Base-by-base conservation (phyloP, 169 alveolate genomes). In the Plasmodium falciparum region DNA sequence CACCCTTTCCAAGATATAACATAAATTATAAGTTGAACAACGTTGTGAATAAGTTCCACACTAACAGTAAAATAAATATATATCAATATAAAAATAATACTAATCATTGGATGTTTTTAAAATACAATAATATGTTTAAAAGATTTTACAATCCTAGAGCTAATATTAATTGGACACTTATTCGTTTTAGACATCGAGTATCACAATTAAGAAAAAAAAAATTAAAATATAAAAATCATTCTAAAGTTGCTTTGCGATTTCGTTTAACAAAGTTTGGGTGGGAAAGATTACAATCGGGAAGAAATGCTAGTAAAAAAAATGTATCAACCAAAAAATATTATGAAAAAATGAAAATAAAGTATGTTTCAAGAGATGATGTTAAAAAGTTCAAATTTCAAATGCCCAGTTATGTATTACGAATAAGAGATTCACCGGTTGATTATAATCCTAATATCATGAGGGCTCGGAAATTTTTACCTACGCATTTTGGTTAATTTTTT, bases 221-320 rank as follows among this genome's bases (percentile, higher is more conserved):
- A 86, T 86, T 88, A 56, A 93, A 93, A 73, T 94, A 66, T 33
- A 93, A 93, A 86, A 92, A 92, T 70, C 96, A 93, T 71, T 91
- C 95, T 5, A 85, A 93, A 12, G 96, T 93, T 26, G 93, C 94
- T 17, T 78, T 93, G 59, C 71, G 96, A 50, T 93, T 93, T 74
- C 90, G 96, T 50, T 90, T 93, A 52, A 93, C 96, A 13, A 88
- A 91, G 88, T 93, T 93, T 73, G 96, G 96, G 33, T 93, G 96
- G 96, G 96, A 93, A 62, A 85, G 96, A 29, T 61, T 93, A 20
- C 95, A 89, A 59, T 74, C 92, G 62, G 94, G 95, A 43, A 65
- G 96, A 66, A 69, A 88, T 43, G 94, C 94, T 43, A 88, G 85
- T 45, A 93, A 93, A 56, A 75, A 65, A 50, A 86, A 93, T 78